A percentile compares a stretch with the other conserved stretches of the same genome.
Conservation (phyloP, 306 rosid genomes). For the Senna siamea region DNA sequence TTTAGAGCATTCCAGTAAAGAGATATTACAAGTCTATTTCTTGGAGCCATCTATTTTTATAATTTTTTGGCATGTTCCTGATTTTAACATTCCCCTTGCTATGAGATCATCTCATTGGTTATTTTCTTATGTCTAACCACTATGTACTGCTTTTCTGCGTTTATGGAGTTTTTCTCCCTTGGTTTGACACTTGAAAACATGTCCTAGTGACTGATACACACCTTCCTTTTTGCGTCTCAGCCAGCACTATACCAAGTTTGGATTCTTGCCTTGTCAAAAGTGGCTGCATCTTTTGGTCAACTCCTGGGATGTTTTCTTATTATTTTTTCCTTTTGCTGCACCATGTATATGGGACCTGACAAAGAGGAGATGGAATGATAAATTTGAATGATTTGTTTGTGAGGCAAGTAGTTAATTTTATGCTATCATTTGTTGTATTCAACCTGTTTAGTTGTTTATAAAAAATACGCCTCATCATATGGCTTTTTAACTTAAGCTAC, state of each 20-base stretch:
- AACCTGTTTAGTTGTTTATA: not conserved
- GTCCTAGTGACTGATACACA: not conserved
- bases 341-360: slow-evolving; percentile 81
- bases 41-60: not conserved
- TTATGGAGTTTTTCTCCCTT: not conserved
- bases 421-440: slow-evolving; percentile 27
- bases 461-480: not conserved
- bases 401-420: slow-evolving; percentile 13
- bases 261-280: slow-evolving; percentile 50
- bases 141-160: not conserved
- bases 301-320: slow-evolving; percentile 63
- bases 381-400: slow-evolving; percentile 22
- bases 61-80: not conserved
- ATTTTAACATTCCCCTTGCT: not conserved
- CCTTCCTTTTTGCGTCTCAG: slow-evolving; percentile 48
- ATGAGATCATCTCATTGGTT: slow-evolving; percentile 6
- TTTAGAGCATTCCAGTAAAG: not conserved
- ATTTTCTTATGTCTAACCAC: not conserved
- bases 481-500: not conserved
- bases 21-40: not conserved
- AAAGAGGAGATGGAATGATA: slow-evolving; percentile 56
- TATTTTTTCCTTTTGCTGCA: slow-evolving; percentile 61
- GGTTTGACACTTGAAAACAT: not conserved
- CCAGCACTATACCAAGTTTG: slow-evolving; percentile 66
- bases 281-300: slow-evolving; percentile 59